phyloP scores from a whole-genome alignment of 164 flowering plant genomes.

The Nymphaea colorata region DNA sequence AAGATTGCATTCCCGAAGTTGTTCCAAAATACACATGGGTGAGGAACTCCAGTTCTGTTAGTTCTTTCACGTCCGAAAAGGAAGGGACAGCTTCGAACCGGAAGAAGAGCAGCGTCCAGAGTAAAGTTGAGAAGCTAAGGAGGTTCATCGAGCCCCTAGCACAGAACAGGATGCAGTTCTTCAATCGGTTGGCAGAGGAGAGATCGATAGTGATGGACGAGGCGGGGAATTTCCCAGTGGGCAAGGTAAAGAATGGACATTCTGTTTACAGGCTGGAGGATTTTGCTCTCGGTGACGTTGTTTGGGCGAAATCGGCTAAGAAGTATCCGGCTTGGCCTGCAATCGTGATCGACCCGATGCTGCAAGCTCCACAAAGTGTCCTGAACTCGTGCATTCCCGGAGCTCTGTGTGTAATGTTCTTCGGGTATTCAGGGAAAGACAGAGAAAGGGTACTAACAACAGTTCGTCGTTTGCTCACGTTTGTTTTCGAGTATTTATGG shows the following conservation, averaged over 20 bases:
- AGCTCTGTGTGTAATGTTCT: slow-evolving; percentile 89
- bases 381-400: slow-evolving; percentile 61
- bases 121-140: neutral
- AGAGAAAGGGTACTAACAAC: slow-evolving; percentile 28
- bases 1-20: neutral
- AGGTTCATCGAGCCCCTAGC: neutral
- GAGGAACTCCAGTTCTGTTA: slow-evolving; percentile 32
- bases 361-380: slow-evolving; percentile 72
- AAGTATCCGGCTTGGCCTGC: slow-evolving; percentile 94
- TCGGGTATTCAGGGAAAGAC: slow-evolving; percentile 69
- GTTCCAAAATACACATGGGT: slow-evolving; percentile 11
- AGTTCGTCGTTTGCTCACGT: neutral
- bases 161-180: neutral
- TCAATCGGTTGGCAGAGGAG: slow-evolving; percentile 10
- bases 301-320: slow-evolving; percentile 87
- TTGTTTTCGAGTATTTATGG: neutral
- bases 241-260: neutral
- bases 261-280: slow-evolving; percentile 33
- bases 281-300: slow-evolving; percentile 66
- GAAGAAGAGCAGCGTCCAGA: neutral
- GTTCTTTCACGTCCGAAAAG: slow-evolving; percentile 23
- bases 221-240: neutral
- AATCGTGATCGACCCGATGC: slow-evolving; percentile 76
- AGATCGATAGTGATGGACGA: slow-evolving; percentile 22
- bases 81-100: neutral